Conservation (phyloP, 2,329 filamentous ascomycete genomes). For the Alternaria sp. region DNA sequence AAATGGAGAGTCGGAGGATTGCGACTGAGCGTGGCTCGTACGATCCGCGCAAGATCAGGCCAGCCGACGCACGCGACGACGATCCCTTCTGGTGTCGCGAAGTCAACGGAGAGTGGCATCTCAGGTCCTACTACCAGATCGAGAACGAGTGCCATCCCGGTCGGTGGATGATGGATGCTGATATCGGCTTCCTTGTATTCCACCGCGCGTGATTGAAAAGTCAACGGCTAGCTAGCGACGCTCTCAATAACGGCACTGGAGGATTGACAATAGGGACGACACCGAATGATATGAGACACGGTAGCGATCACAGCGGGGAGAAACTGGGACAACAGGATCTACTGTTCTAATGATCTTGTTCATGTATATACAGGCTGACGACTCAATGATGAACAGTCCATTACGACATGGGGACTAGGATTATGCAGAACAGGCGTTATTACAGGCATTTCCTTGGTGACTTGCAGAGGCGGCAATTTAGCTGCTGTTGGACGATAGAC, state of each 20-base stretch:
- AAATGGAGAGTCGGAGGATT: conserved; percentile 40
- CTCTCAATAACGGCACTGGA: not conserved
- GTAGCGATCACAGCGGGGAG: not conserved
- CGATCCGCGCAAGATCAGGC: conserved; percentile 40
- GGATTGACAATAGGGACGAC: not conserved
- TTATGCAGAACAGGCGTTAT: not conserved
- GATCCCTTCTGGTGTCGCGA: conserved; percentile 51
- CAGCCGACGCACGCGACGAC: conserved; percentile 43
- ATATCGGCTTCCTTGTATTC: conserved; percentile 45
- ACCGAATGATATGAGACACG: not conserved
- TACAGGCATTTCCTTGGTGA: not conserved
- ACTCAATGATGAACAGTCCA: not conserved
- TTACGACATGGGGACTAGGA: not conserved
- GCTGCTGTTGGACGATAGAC: not conserved
- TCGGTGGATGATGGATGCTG: conserved; percentile 47
- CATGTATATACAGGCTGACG: not conserved
- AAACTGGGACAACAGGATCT: not conserved
- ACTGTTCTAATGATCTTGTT: not conserved
- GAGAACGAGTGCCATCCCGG: conserved; percentile 50
- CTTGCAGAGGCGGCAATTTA: not conserved
- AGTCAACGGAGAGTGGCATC: conserved; percentile 47
- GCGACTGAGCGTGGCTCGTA: conserved; percentile 46
- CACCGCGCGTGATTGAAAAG: conserved; percentile 31
- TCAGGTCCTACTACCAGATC: conserved; percentile 49
- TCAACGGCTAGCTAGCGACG: not conserved